Conservation (phyloP, 2,329 filamentous ascomycete genomes). For the Aspergillus novoparasiticus region DNA sequence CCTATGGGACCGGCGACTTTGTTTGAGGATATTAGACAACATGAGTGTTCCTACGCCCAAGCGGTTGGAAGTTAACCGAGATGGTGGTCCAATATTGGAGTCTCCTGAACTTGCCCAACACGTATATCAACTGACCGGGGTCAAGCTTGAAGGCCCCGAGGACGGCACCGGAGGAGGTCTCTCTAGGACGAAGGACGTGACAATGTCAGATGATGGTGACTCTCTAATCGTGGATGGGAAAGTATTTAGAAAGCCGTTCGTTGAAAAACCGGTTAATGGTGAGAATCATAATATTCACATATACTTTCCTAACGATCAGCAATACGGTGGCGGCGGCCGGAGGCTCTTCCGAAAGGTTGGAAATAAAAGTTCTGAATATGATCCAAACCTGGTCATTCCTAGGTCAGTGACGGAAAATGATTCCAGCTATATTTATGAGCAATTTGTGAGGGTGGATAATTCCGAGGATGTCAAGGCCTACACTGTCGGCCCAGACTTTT, state of each 20-base stretch:
- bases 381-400: conserved; percentile 74
- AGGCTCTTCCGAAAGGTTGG: conserved; percentile 96
- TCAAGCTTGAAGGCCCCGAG: conserved; percentile 70
- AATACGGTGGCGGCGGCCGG: conserved; percentile 82
- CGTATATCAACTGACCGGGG: conserved; percentile 76
- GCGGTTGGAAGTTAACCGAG: conserved; percentile 86
- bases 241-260: conserved; percentile 85
- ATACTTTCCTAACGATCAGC: conserved; percentile 77
- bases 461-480: conserved; percentile 98
- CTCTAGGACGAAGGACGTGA: conserved; percentile 66
- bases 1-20: conserved; percentile 91
- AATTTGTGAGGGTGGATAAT: conserved; percentile 95
- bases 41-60: conserved; percentile 88
- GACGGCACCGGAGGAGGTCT: conserved; percentile 65
- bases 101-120: conserved; percentile 79
- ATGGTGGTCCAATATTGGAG: conserved; percentile 80
- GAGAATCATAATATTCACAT: conserved; percentile 99
- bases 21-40: conserved; percentile 82
- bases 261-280: conserved; percentile 97
- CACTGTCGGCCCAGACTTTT: conserved; percentile 89
- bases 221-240: conserved; percentile 84
- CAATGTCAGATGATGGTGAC: conserved; percentile 88
- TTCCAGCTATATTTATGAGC: conserved; percentile 93
- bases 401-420: conserved; percentile 77
- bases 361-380: conserved; percentile 97